Evolutionary conservation across 2,329 filamentous ascomycete species (phyloP), one percentile per base, ranked within the genome.

Genomic region (Phialophora expanda): DNA sequence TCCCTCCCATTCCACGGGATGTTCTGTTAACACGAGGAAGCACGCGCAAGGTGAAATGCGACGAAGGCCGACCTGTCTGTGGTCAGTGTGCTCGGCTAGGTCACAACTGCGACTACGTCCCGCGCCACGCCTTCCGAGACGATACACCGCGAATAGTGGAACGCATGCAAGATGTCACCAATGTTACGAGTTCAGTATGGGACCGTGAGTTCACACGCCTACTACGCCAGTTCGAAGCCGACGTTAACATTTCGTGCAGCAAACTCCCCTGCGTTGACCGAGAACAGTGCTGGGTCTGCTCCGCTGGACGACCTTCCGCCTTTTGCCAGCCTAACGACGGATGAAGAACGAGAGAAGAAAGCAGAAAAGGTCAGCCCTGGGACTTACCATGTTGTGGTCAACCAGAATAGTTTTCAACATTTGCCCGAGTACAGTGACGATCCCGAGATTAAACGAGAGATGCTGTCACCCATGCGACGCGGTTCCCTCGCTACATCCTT

Each of bases 281-380:
- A 74, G 30, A 72, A 70, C 26, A 72, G 73, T 22, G 72, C 73
- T 22, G 74, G 74, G 59, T 76, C 76, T 32, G 72, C 70, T 8
- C 66, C 70, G 11, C 73, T 77, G 24, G 83, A 86, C 71, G 74
- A 79, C n/a, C 76, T 87, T 12, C 85, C 85, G 22, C 82, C 82
- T 2, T 87, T 87, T 73, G 75, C 81, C 34, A 74, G 76, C 14
- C 78, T 87, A 61, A 83, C 79, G 1, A 86, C 79, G 30, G 85
- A 87, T 66, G 84, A 86, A 69, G 85, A 87, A 30, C 78, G 85
- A 48, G 85, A 87, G 72, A 80, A 77, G 65, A 87, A 87, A 72
- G 85, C 85, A 17, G 79, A 82, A 59, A 76, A 75, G 7, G 78
- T 78, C 44, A 76, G 75, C 38, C 84, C 85, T 1, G 85, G 85